These are phyloP conservation scores for Capronia coronata DNA, from an alignment of 2,329 filamentous ascomycete species.

Conservation along the genomic window DNA sequence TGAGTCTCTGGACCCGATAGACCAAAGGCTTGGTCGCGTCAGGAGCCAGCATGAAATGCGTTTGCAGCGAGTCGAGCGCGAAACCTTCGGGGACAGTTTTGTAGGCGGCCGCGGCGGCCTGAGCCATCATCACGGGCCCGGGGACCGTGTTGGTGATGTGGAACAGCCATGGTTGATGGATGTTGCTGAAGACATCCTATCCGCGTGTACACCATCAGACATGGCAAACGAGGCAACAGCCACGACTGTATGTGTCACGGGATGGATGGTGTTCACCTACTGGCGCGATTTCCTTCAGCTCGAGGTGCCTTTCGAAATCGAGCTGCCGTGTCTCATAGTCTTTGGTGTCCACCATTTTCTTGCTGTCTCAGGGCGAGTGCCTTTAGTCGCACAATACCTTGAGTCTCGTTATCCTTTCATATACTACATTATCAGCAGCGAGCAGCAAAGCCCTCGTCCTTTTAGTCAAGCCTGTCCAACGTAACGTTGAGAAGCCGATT, in stretches of 20 bases:
- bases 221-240: too few relatives aligned
- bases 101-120: conserved; percentile 22
- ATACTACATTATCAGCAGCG: too few relatives aligned
- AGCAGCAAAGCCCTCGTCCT: too few relatives aligned
- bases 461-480: too few relatives aligned
- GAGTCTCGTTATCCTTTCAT: too few relatives aligned
- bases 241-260: too few relatives aligned
- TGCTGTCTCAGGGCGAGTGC: neutral
- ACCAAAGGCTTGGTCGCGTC: conserved; percentile 13
- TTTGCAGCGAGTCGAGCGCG: conserved; percentile 24
- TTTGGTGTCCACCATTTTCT: neutral
- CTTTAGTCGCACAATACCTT: too few relatives aligned
- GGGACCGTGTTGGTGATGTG: conserved; percentile 21
- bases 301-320: conserved; percentile 22
- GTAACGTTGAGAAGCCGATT: too few relatives aligned
- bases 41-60: conserved; percentile 24
- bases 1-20: conserved; percentile 22
- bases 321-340: neutral
- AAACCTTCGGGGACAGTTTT: conserved; percentile 22
- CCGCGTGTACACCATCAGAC: too few relatives aligned
- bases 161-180: conserved; percentile 26
- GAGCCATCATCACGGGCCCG: conserved; percentile 25
- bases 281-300: conserved; percentile 16
- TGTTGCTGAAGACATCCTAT: conserved; percentile 21
- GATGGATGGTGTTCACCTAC: too few relatives aligned